These are phyloP conservation scores for Pezicula radicicola DNA, from an alignment of 2,329 filamentous ascomycete species.

Conservation along the genomic window DNA sequence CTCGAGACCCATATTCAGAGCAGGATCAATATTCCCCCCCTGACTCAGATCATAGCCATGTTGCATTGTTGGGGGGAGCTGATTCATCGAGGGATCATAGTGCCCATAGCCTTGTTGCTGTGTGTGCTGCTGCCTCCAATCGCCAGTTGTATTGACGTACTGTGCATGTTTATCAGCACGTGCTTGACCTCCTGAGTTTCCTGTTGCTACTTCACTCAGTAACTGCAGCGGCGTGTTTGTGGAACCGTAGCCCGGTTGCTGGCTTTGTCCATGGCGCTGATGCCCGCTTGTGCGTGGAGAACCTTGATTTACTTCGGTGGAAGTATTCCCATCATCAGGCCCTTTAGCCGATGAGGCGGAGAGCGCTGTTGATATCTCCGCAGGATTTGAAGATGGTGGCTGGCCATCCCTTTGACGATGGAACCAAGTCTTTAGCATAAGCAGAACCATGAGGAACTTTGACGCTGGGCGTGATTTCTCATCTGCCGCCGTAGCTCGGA, in stretches of 20 bases:
- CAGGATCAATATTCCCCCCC: constrained; percentile 24
- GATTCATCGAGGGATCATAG: constrained; percentile 16
- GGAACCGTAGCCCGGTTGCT: constrained; percentile 21
- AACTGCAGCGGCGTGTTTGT: constrained; percentile 34
- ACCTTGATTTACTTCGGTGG: constrained; percentile 6
- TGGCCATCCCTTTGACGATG: constrained; percentile 27
- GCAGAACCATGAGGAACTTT: constrained; percentile 69
- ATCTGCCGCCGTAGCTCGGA: constrained; percentile 59
- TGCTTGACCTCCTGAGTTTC: constrained; percentile 25
- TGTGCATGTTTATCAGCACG: constrained; percentile 17
- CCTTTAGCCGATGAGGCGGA: background rate
- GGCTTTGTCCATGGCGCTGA: constrained; percentile 14
- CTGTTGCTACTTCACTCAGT: constrained; percentile 37
- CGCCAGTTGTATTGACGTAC: constrained; percentile 14
- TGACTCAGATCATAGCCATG: constrained; percentile 11
- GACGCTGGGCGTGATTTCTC: constrained; percentile 62
- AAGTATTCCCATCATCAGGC: background rate
- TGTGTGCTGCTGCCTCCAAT: constrained; percentile 17
- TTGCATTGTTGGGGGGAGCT: constrained; percentile 7
- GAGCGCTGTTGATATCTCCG: background rate
- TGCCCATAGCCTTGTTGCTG: constrained; percentile 10
- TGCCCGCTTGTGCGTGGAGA: constrained; percentile 7
- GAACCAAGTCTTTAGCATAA: constrained; percentile 66
- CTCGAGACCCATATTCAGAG: constrained; percentile 23
- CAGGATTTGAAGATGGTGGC: constrained; percentile 2